Evolutionary conservation across 352 stramenopile species (phyloP).

Genomic region (Pythium aristosporum): DNA sequence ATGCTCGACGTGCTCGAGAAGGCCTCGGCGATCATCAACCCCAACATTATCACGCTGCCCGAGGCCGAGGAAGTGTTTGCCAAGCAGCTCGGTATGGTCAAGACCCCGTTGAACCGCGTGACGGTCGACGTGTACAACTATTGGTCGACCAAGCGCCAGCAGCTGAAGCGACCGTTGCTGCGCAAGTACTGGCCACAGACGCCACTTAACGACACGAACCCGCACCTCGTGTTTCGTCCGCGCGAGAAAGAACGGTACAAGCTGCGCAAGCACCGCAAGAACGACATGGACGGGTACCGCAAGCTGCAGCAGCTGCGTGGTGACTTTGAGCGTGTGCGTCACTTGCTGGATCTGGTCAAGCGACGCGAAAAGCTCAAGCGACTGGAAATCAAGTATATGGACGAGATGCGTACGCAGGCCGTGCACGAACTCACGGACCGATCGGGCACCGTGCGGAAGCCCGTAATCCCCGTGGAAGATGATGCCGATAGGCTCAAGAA

Average conservation of each 20-base stretch:
- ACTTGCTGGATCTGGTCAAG: conserved; percentile 82
- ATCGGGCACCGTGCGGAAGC: conserved; percentile 45
- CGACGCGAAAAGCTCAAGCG: conserved; percentile 85
- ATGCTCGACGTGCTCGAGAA: conserved; percentile 91
- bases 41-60: conserved; percentile 65
- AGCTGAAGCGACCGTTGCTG: conserved; percentile 92
- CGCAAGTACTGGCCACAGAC: conserved; percentile 96
- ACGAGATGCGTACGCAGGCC: conserved; percentile 69
- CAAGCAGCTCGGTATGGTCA: conserved; percentile 59
- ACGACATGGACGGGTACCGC: conserved; percentile 94
- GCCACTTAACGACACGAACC: conserved; percentile 96
- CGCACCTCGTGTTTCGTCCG: conserved; percentile 97
- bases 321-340: conserved; percentile 92
- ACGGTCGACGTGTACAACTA: conserved; percentile 92
- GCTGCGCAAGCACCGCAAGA: conserved; percentile 94
- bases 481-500: conserved; percentile 54
- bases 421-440: conserved; percentile 59
- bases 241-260: conserved; percentile 98
- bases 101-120: conserved; percentile 71
- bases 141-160: conserved; percentile 94
- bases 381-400: conserved; percentile 76
- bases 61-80: conserved; percentile 76
- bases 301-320: conserved; percentile 92
- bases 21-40: conserved; percentile 75
- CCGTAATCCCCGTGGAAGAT: conserved; percentile 51